Evolutionary conservation across 257 asterid species (phyloP).

Genomic region (Solanum infundibuliforme): DNA sequence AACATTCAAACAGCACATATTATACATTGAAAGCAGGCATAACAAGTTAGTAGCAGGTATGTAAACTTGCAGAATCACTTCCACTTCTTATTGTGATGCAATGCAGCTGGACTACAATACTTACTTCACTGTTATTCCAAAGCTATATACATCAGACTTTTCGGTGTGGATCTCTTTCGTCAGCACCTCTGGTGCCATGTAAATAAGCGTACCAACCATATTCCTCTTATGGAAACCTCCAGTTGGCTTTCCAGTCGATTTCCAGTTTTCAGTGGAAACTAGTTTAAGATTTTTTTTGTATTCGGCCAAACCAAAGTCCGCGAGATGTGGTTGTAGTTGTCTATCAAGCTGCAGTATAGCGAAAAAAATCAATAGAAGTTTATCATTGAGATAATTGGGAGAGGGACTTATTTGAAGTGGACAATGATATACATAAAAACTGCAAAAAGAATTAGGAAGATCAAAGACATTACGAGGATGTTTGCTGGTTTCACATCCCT

Average conservation of each 20-base stretch:
- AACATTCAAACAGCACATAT: not conserved
- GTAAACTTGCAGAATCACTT: not conserved
- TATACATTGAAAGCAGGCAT: not conserved
- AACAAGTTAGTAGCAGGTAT: not conserved
- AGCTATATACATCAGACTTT: conserved; percentile 93
- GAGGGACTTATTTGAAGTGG: conserved; percentile 9
- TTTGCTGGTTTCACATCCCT: conserved; percentile 98
- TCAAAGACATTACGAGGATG: conserved; percentile 69
- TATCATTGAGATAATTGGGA: not conserved
- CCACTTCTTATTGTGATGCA: not conserved
- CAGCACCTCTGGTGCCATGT: conserved; percentile 98
- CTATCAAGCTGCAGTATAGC: conserved; percentile 52
- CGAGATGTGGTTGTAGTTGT: conserved; percentile 55
- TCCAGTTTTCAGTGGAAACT: conserved; percentile 61
- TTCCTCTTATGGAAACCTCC: conserved; percentile 95
- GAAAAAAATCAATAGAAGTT: not conserved
- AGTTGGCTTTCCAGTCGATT: conserved; percentile 87
- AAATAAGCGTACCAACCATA: conserved; percentile 95
- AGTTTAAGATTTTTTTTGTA: conserved; percentile 59
- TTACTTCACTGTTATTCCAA: conserved; percentile 79
- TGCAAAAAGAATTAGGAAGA: conserved; percentile 4
- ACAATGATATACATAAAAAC: not conserved
- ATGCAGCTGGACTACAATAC: conserved; percentile 13
- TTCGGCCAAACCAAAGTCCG: conserved; percentile 96
- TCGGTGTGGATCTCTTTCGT: conserved; percentile 78